phyloP scores from a whole-genome alignment of 176 grass and related monocot species.

The Triticum turgidum region DNA sequence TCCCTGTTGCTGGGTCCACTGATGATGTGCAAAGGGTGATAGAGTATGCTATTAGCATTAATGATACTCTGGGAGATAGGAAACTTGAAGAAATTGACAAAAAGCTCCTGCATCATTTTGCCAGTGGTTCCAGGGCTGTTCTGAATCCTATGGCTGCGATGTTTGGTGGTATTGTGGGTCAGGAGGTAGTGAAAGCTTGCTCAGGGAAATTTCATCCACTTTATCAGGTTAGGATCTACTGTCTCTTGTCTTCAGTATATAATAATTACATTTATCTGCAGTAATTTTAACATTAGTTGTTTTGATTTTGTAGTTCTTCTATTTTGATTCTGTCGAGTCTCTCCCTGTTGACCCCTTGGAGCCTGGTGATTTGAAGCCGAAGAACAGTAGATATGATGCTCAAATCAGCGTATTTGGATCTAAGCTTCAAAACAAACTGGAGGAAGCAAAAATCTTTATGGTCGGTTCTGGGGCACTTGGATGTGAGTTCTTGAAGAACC shows the following conservation, averaged over 20 bases:
- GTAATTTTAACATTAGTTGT: background rate
- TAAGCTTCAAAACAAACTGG: slow-evolving; percentile 77
- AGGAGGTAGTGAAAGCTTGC: slow-evolving; percentile 92
- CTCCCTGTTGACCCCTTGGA: slow-evolving; percentile 77
- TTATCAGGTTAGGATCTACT: slow-evolving; percentile 60
- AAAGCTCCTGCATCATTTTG: slow-evolving; percentile 69
- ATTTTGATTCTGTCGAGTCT: slow-evolving; percentile 94
- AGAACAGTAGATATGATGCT: slow-evolving; percentile 76
- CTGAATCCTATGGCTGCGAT: slow-evolving; percentile 95
- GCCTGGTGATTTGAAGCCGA: slow-evolving; percentile 55
- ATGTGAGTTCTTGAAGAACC: slow-evolving; percentile 92
- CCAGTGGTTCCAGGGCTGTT: slow-evolving; percentile 73
- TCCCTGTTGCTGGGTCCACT: slow-evolving; percentile 65
- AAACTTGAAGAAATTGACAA: slow-evolving; percentile 77
- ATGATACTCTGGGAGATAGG: slow-evolving; percentile 56
- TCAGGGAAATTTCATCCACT: slow-evolving; percentile 95
- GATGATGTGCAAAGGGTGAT: slow-evolving; percentile 73
- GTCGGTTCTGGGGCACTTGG: slow-evolving; percentile 90
- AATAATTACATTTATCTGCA: slow-evolving; percentile 15
- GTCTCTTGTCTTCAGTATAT: background rate
- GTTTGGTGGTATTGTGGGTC: slow-evolving; percentile 90
- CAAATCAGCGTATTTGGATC: slow-evolving; percentile 87
- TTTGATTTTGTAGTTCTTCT: slow-evolving; percentile 83
- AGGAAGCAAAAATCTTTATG: slow-evolving; percentile 83
- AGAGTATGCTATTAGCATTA: slow-evolving; percentile 54